Base-by-base conservation (phyloP, 1,284 basidiomycete genomes). In the Boletus semigastroideus region DNA sequence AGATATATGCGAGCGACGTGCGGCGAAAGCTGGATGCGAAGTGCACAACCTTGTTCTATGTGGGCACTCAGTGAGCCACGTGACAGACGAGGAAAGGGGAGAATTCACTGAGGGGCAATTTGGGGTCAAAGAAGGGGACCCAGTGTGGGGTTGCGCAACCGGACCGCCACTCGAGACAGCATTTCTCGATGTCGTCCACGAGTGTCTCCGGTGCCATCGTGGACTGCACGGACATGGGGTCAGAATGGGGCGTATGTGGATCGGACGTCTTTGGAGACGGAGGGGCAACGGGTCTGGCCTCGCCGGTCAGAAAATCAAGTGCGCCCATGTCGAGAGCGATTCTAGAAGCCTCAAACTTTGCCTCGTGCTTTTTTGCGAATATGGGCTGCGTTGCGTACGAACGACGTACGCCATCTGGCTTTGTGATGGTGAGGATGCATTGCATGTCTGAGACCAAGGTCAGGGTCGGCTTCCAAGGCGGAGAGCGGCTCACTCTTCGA, bases 271-370 rank as follows among this genome's bases (percentile, higher is more conserved):
- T 69, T 17, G 74, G 63, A 65, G 14, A 74, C n/a, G 33, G 57
- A 1, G 67, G 67, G 36, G 9, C n/a, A 16, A 68, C 71, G 20
- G 61, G 60, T 46, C 65, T 68, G 14, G 38, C 6, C 5, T 41
- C 78, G 4, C 66, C 60, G 4, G 65, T 46, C 41, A 86, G 77
- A 60, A 86, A 86, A 16, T 82, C 77, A 20, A 84, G 60, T 2
- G 76, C 84, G 16, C 80, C 82, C 70, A 78, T 75, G 13, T 80
- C 72, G 20, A 85, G 67, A 2, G 84, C 84, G 8, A 79, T 64
- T n/a, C 64, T 67, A 0, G 80, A 80, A 0, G 72, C 82, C 41
- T 74, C 74, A 0, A 68, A 67, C 53, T 80, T 82, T 3, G 82
- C 82, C 28, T 84, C 80, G 38, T 52, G 65, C 54, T 75, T 77